Evolutionary conservation across 148 eudicot species (phyloP), one percentile per base, ranked within the genome.

Genomic region (Agrostemma githago): DNA sequence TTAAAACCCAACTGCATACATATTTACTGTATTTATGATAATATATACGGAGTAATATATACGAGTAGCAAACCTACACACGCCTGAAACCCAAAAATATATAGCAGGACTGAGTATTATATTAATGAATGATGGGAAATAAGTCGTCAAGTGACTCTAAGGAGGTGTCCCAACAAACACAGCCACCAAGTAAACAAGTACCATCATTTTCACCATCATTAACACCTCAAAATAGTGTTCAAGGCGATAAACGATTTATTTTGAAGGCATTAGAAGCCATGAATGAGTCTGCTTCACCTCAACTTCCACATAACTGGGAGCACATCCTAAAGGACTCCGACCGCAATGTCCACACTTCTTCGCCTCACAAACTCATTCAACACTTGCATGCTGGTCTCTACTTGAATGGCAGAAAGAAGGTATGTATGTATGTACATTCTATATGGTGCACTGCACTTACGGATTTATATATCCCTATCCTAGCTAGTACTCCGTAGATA

Each of bases 341-440:
- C 62, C 65, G 64, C 16, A 66, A 77, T 0, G 44, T 89, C 16
- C 85, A 84, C 51, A 66, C n/a, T 58, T 88, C 94, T 37, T 84
- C 91, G 17, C 34, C 7, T 10, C 66, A 79, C 20, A 82, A 72
- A 74, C 54, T 86, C 9, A 78, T 65, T 66, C 56, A 86, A 38
- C 85, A 82, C 69, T 81, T 89, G 46, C 11, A 76, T 41, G 59
- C 74, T 67, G 91, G 94, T 11, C 84, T 86, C 5, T 87, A 74
- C 76, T 79, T 86, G 75, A 81, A 88, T 80, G 81, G 84, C 34
- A 81, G 67, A 51, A 90, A 17, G 14, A 85, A 79, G 91, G 91
- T 73, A 48, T 0, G 7, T 15, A 26, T 26, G 34, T 26, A 26
- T 26, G 34, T 26, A 26, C 34, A 26, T 26, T 26, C 34, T 26